Evolutionary conservation across 305 asterid genomes (phyloP).

Genomic region (Plantago lanceolata): DNA sequence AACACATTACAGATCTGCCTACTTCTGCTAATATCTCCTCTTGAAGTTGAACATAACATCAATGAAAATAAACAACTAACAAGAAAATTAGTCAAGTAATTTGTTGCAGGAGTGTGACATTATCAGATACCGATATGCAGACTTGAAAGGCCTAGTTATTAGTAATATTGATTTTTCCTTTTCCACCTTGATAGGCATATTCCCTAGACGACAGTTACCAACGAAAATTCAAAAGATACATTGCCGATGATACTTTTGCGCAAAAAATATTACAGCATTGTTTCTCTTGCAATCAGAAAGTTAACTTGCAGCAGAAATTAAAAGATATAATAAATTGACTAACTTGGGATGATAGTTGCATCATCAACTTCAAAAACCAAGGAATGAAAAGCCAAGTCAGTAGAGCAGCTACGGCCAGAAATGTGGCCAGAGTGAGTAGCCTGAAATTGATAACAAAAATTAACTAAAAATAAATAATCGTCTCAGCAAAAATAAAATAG

Average conservation of each 20-base stretch:
- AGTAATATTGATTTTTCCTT: not conserved
- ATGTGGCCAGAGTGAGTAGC: constrained; percentile 64
- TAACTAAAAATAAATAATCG: not conserved
- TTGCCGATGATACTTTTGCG: constrained; percentile 5
- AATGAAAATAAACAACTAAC: too few relatives aligned
- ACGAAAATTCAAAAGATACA: not conserved
- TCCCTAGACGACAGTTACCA: not conserved
- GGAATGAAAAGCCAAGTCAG: constrained; percentile 77
- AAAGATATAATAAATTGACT: constrained; percentile 28
- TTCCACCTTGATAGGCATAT: not conserved
- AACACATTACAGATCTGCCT: constrained; percentile 8
- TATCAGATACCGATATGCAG: too few relatives aligned
- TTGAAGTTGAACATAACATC: too few relatives aligned
- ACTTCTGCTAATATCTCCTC: too few relatives aligned
- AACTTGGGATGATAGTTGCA: constrained; percentile 79
- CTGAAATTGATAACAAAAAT: constrained; percentile 40
- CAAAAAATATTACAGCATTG: constrained; percentile 6
- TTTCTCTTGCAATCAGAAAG: constrained; percentile 6
- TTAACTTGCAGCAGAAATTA: not conserved
- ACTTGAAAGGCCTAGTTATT: too few relatives aligned
- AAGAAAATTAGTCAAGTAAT: not conserved
- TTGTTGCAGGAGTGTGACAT: too few relatives aligned
- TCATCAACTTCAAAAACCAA: constrained; percentile 83
- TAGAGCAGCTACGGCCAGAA: constrained; percentile 59
- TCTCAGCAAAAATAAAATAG: constrained; percentile 18